Base-by-base conservation (phyloP, 176 grass and related monocot genomes). In the Eleusine coracana region DNA sequence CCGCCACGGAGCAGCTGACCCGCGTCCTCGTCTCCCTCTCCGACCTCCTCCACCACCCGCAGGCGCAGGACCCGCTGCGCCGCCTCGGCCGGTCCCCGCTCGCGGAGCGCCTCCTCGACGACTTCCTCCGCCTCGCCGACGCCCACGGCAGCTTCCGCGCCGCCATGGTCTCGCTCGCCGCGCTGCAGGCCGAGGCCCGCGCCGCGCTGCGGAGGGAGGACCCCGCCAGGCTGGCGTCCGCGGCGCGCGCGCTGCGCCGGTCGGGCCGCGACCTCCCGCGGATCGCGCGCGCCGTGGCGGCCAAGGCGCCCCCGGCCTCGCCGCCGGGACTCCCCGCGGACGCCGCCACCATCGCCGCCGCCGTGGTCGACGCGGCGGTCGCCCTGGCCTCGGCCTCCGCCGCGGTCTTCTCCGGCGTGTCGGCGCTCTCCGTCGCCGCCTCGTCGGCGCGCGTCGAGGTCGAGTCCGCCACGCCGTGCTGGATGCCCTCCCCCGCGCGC, bases 71-170 rank as follows among this genome's bases (percentile, higher is more conserved):
- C 12, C 82, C 89, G 21, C 82, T 97, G 17, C 81, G 72, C 1
- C 76, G 85, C 0, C 77, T 73, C 31, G 80, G 14, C 9, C 76
- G 49, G 4, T 88, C 94, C 0, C 78, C 89, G 1, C 51, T 86
- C 52, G 82, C 89, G 50, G 89, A 87, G 51, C 80, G 79, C 37
- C 78, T 94, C 16, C 90, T 97, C 2, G 95, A 94, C 67, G 77
- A 81, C 39, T 94, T 92, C 74, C 92, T 97, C 79, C 63, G 68
- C 71, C 88, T 97, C 15, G 88, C 88, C 41, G 96, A 95, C 79
- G 84, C 93, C 10, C 88, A 91, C 74, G 88, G 90, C 44, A 80
- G 82, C 49, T 88, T 98, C 84, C 86, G 94, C 1, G 66, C 16
- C 1, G 75, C 72, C 14, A 41, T 91, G 5, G 80, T 90, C 58